Evolutionary conservation across 108 stramenopile genomes (phyloP).

Genomic region (Cyclostephanos tholiformis): DNA sequence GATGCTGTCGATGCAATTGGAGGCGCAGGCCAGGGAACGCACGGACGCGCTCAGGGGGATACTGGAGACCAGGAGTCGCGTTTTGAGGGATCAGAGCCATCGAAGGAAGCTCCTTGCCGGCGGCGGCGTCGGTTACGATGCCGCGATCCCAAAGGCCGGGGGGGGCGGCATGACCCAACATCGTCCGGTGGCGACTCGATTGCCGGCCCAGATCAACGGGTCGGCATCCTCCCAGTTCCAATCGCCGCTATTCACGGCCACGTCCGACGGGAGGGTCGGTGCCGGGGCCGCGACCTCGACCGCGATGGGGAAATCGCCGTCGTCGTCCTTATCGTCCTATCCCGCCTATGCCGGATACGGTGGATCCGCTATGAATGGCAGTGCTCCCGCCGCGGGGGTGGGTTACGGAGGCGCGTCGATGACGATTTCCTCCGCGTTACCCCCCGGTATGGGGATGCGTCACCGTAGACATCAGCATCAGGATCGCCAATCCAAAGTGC

Average conservation of each 20-base stretch:
- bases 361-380: slow-evolving; percentile 6
- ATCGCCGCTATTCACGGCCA: slow-evolving; percentile 51
- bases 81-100: slow-evolving; percentile 78
- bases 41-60: slow-evolving; percentile 59
- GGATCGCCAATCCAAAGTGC: slow-evolving; percentile 8
- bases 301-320: not conserved
- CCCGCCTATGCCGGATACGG: slow-evolving; percentile 41
- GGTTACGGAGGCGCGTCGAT: slow-evolving; percentile 46
- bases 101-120: slow-evolving; percentile 62
- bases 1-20: slow-evolving; percentile 65
- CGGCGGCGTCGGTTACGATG: slow-evolving; percentile 19
- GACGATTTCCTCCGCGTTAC: slow-evolving; percentile 27
- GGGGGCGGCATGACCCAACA: not conserved
- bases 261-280: slow-evolving; percentile 22
- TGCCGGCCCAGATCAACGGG: slow-evolving; percentile 13
- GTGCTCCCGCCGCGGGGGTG: slow-evolving; percentile 7
- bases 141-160: not conserved
- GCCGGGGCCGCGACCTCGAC: not conserved
- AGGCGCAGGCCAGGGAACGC: slow-evolving; percentile 57
- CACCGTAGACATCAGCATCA: slow-evolving; percentile 50
- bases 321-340: slow-evolving; percentile 5
- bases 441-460: slow-evolving; percentile 58
- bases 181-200: slow-evolving; percentile 4
- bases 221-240: slow-evolving; percentile 34
- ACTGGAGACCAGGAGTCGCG: slow-evolving; percentile 67